Base-by-base conservation (phyloP, 2,329 filamentous ascomycete species). In the Penicillium occitanis region DNA sequence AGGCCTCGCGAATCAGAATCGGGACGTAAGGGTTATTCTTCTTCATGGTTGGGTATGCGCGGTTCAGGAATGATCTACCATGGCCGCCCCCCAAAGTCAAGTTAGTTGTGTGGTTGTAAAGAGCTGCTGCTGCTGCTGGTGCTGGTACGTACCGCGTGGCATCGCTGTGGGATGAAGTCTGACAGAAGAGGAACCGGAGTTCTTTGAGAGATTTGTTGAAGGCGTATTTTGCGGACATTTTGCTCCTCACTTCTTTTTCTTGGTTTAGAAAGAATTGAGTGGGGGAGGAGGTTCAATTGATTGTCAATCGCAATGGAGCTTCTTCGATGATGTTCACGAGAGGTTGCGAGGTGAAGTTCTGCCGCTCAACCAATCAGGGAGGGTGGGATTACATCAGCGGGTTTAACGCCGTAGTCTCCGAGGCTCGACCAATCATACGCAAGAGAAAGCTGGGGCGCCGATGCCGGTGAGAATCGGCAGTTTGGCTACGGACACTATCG, bases 31-130 rank as follows among this genome's bases (percentile, higher is more conserved):
- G 95, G 84, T 99, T 99, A 86, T 94, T 91, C 86, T 96, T 96
- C 88, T 99, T 99, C 94, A 99, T 98, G 68, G 91, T 95, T 57
- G 95, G 95, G 81, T 99, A 99, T 71, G 93, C 89, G 78, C 92
- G 88, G 70, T 90, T 90, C 71, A 99, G 86, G 82, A 99, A 99
- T 35, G 91, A 89, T 79, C 95, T 97, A 73, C 62, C 1, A 42
- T 25, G 25, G 25, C 25, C 25, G 8, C 22, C 51, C n/a, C 46
- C 22, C 22, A 4, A n/a, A 13, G 14, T 51, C 5, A 51, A 13
- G 25, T 25, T 28, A n/a, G 5, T 13, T 25, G 11, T 17, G 11
- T 8, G 11, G 11, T 33, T 14, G 44, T 8, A 40, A 13, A 22
- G 66, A 53, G 8, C 2, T 1, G 30, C 2, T 7, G 30, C 7